Base-by-base conservation (phyloP, 139 green algal species). In the Zygnema cylindricum region DNA sequence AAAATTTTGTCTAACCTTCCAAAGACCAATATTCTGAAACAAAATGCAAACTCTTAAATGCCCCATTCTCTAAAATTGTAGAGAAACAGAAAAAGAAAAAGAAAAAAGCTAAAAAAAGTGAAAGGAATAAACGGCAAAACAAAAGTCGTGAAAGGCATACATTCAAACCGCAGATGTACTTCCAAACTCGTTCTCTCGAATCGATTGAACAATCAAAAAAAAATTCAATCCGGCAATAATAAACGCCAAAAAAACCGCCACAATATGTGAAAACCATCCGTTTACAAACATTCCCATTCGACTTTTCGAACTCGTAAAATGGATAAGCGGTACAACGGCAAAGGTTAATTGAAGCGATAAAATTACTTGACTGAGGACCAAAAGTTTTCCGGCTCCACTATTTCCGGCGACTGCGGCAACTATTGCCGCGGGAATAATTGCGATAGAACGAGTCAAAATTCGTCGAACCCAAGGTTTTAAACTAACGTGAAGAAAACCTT, bases 341-440 rank as follows among this genome's bases (percentile, higher is more conserved):
- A 95, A 95, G 1, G 89, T 73, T 69, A 96, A 92, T 57, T 92
- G 86, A 42, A 96, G 90, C 0, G 94, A 95, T 38, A 96, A 79
- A 11, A 96, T 90, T 42, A 96, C 94, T 84, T 94, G 91, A 2
- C 57, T 82, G 36, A 94, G 81, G 41, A 96, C 88, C 38, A 91
- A 71, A 23, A 96, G 88, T 75, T 92, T 86, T 16, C 86, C 87
- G 0, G 94, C 90, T 35, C 92, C 93, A 16, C 69, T 39, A 42
- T 92, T 88, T n/a, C 94, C 94, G 69, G 89, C 79, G 1, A 94
- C 55, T 2, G 85, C 94, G 0, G 94, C 91, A 22, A 96, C 94
- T 11, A 94, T 69, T 22, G 89, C 69, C 22, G 86, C 84, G 30
- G 92, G 92, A 1, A 92, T 69, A 79, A 94, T 93, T 30, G 92